Conservation (phyloP, 2,329 filamentous ascomycete species). For the Onygenales sp. region DNA sequence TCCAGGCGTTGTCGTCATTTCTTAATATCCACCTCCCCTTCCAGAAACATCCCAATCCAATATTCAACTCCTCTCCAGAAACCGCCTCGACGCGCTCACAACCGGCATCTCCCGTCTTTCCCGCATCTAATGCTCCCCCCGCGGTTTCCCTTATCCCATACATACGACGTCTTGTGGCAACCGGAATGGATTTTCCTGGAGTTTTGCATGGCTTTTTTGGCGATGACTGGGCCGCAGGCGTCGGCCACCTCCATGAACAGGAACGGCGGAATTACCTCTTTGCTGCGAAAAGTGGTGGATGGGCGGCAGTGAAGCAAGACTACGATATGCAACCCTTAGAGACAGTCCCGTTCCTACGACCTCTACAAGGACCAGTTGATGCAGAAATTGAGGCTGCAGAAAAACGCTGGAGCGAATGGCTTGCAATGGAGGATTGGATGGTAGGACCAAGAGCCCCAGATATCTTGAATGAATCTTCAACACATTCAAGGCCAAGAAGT, state of each 20-base stretch:
- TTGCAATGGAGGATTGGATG: constrained; percentile 98
- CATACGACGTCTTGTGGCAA: constrained; percentile 79
- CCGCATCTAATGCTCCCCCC: constrained; percentile 17
- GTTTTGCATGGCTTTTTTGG: constrained; percentile 96
- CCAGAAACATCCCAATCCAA: constrained; percentile 53
- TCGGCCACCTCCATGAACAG: constrained; percentile 75
- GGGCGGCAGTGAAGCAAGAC: constrained; percentile 77
- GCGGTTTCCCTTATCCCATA: constrained; percentile 72
- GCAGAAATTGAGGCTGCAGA: constrained; percentile 77
- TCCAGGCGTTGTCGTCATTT: constrained; percentile 82
- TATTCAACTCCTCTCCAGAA: constrained; percentile 30
- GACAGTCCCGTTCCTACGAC: constrained; percentile 76
- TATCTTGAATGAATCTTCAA: constrained; percentile 27
- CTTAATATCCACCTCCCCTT: constrained; percentile 87
- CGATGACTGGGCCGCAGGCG: constrained; percentile 75
- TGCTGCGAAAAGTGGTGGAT: constrained; percentile 83
- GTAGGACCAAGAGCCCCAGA: constrained; percentile 68
- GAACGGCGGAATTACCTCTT: constrained; percentile 94
- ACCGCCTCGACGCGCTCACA: constrained; percentile 13
- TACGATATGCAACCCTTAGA: constrained; percentile 84
- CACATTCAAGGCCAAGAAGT: constrained; percentile 23
- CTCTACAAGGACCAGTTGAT: constrained; percentile 65
- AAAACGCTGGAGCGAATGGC: constrained; percentile 83
- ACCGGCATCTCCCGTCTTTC: neutral
- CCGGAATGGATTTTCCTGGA: constrained; percentile 76